Conservation (phyloP, 768 basidiomycete species). For the Agaricus subrufescens region DNA sequence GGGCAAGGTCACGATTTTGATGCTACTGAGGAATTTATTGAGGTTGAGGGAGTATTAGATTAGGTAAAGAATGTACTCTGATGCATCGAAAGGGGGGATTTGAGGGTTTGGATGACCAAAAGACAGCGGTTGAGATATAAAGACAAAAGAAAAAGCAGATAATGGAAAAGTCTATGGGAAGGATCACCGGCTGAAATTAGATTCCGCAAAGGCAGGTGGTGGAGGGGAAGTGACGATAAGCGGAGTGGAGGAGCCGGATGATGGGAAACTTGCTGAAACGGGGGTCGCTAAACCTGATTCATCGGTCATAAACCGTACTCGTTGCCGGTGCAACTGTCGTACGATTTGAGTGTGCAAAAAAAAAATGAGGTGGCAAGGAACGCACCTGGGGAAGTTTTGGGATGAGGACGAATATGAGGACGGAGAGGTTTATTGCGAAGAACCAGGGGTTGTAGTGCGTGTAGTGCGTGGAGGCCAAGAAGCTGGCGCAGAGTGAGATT, state of each 20-base stretch:
- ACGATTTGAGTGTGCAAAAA: background rate
- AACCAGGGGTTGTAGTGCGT: slow-evolving; percentile 94
- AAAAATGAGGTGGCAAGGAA: slow-evolving; percentile 3
- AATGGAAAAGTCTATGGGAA: background rate
- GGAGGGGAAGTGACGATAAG: slow-evolving; percentile 16
- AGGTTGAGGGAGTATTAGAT: slow-evolving; percentile 47
- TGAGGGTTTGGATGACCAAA: background rate
- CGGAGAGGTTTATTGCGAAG: slow-evolving; percentile 86
- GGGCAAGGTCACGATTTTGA: slow-evolving; percentile 96
- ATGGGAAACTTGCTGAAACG: slow-evolving; percentile 50
- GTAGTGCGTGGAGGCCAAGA: slow-evolving; percentile 96
- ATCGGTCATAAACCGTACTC: slow-evolving; percentile 71
- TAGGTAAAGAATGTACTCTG: background rate
- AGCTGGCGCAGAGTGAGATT: slow-evolving; percentile 41
- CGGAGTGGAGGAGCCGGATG: slow-evolving; percentile 46
- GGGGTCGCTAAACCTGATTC: slow-evolving; percentile 65
- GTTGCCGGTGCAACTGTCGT: slow-evolving; percentile 71
- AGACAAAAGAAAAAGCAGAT: background rate
- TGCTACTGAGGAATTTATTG: slow-evolving; percentile 95
- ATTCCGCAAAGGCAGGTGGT: slow-evolving; percentile 12
- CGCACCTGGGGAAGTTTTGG: slow-evolving; percentile 94
- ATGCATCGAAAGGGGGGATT: slow-evolving; percentile 2
- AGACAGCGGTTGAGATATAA: background rate
- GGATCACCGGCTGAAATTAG: slow-evolving; percentile 11
- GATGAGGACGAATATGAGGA: slow-evolving; percentile 75